Percentiles rank a stretch among this genome's conserved stretches.
These are phyloP conservation scores for Dianthus caryophyllus DNA, from an alignment of 148 eudicot species.

Conservation along the genomic window DNA sequence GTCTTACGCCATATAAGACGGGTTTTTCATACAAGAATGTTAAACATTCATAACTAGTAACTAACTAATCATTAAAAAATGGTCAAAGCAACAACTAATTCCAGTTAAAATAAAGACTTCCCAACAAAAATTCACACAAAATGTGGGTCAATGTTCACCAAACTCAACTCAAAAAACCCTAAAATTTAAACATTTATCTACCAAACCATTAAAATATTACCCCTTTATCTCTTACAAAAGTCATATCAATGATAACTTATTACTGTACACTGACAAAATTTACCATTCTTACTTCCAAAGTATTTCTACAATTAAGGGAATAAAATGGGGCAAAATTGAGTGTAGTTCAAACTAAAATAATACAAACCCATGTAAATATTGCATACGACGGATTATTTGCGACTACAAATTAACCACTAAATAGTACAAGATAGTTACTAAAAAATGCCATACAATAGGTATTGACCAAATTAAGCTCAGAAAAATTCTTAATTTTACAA, in stretches of 20 bases:
- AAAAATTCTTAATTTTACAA: not conserved
- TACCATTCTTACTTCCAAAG: not conserved
- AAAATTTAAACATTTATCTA: not conserved
- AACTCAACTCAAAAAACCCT: no score
- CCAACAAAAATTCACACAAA: constrained; percentile 20
- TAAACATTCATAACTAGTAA: constrained; percentile 15
- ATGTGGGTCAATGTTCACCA: constrained; percentile 26
- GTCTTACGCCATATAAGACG: no score
- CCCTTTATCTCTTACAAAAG: no score
- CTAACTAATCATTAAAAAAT: constrained; percentile 23
- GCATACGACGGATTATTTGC: no score
- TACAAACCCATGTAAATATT: constrained; percentile 19
- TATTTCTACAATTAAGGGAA: not conserved
- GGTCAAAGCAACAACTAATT: constrained; percentile 20
- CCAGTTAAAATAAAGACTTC: constrained; percentile 23
- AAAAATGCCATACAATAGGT: not conserved
- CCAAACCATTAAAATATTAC: no score
- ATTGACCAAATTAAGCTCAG: not conserved
- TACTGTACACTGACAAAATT: no score
- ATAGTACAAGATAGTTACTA: not conserved
- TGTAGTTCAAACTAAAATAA: not conserved
- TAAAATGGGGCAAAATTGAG: not conserved
- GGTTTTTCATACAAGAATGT: not conserved
- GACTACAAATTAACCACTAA: no score
- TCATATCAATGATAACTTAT: no score